phyloP scores from a whole-genome alignment of 192 early-diverging fungal species.

The Mortierella antarctica region DNA sequence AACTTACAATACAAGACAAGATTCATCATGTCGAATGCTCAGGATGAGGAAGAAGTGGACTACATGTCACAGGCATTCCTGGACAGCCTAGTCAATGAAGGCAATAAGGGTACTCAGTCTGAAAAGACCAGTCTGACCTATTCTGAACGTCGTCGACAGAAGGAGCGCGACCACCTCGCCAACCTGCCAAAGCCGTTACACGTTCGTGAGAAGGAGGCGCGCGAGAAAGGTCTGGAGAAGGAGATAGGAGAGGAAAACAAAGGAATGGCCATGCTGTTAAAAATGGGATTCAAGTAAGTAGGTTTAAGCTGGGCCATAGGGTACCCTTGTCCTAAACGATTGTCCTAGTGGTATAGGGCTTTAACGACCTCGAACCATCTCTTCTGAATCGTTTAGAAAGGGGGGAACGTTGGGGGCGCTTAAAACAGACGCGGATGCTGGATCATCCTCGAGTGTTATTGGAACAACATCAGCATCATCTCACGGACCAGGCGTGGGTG shows the following conservation, averaged over 20 bases:
- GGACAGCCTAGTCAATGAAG: conserved; percentile 37
- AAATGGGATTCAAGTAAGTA: conserved; percentile 69
- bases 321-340: no score
- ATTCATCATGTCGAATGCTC: neutral
- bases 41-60: conserved; percentile 58
- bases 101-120: conserved; percentile 10
- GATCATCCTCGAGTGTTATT: neutral
- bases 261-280: conserved; percentile 66
- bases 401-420: conserved; percentile 54
- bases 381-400: conserved; percentile 27
- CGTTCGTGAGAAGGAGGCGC: conserved; percentile 58
- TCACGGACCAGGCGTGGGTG: neutral
- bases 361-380: neutral
- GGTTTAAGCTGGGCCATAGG: neutral
- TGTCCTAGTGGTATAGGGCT: neutral
- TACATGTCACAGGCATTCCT: conserved; percentile 64
- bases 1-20: neutral
- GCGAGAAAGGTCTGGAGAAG: conserved; percentile 59
- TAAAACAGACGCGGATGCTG: neutral
- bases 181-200: conserved; percentile 56
- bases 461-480: neutral
- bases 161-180: conserved; percentile 55
- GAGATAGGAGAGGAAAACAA: conserved; percentile 61
- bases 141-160: conserved; percentile 50
- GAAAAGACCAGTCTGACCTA: conserved; percentile 43